Base-by-base conservation (phyloP, 768 basidiomycete genomes). In the Tulasnella sp. region DNA sequence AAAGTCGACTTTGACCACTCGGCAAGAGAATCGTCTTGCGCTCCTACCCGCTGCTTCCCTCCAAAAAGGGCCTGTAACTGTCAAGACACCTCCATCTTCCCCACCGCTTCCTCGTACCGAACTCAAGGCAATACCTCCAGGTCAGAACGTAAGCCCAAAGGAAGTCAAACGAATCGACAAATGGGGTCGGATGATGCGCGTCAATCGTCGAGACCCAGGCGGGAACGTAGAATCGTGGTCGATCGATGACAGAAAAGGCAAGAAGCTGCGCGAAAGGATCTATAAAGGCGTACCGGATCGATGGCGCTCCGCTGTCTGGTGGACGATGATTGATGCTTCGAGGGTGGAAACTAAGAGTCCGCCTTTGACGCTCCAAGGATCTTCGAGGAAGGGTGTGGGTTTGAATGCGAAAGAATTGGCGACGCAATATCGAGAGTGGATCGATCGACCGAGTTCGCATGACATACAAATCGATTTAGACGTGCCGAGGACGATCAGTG, bases 391-490 rank as follows among this genome's bases (percentile, higher is more conserved):
- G n/a, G 34, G 34, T 19, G 30, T 54, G 15, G 19, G 56, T 15
- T 29, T 56, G 19, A 63, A 60, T 30, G 53, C 66, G 27, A 63
- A 68, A 19, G 56, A 80, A 53, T 69, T 83, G 1, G 42, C 29
- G 11, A 19, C 56, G 19, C 67, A 70, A 21, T 73, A 72, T 58
- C 41, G 58, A 49, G 71, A 83, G 42, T 77, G 75, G 7, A 68
- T 93, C 63, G 88, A 93, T 51, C 81, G 80, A 61, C 86, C 93
- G 17, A 95, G 91, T 42, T 78, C 75, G 8, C 94, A 91, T 69
- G 96, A 99, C 70, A 82, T 97, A 30, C 96, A 98, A 74, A 97
- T 98, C 65, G 96, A 99, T 73, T 76, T 99, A 64, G 96, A 99
- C 68, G 94, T 98, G 1, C 96, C 96, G 2, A 74, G 96, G 67